Percentiles rank a stretch among this genome's conserved stretches.
Evolutionary conservation across 805 yeast species (phyloP).

Genomic region (Candida ponderosae): DNA sequence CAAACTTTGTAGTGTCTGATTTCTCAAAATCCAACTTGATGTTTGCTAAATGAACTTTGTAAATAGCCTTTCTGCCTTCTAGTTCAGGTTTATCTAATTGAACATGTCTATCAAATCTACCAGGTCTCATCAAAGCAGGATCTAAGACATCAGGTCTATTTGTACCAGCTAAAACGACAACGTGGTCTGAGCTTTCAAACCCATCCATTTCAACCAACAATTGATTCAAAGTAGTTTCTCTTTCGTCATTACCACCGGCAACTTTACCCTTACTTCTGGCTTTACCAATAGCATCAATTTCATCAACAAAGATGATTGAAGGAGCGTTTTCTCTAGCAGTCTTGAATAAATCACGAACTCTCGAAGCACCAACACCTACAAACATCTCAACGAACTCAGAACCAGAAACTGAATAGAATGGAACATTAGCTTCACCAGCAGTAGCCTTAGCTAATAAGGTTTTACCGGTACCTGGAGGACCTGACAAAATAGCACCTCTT

Average conservation of each 20-base stretch:
- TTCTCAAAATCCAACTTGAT: slow-evolving; percentile 39
- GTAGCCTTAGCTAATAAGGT: slow-evolving; percentile 90
- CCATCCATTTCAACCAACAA: slow-evolving; percentile 95
- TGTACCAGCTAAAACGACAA: slow-evolving; percentile 92
- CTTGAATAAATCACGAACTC: slow-evolving; percentile 88
- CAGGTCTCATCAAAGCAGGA: slow-evolving; percentile 86
- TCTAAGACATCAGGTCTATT: slow-evolving; percentile 89
- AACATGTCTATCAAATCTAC: slow-evolving; percentile 88
- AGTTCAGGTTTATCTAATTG: slow-evolving; percentile 82
- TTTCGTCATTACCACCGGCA: slow-evolving; percentile 84
- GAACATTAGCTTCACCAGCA: slow-evolving; percentile 95
- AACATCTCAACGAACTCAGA: slow-evolving; percentile 97
- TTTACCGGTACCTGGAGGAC: slow-evolving; percentile 98
- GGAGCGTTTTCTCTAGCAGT: slow-evolving; percentile 90
- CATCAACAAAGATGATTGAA: slow-evolving; percentile 85
- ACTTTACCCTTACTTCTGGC: slow-evolving; percentile 65
- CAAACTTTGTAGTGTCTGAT: slow-evolving; percentile 36
- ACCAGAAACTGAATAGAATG: slow-evolving; percentile 85
- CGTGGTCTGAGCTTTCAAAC: slow-evolving; percentile 78
- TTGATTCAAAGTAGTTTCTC: slow-evolving; percentile 90
- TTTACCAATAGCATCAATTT: slow-evolving; percentile 93
- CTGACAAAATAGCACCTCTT: slow-evolving; percentile 88
- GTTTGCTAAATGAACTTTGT: slow-evolving; percentile 67
- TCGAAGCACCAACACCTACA: slow-evolving; percentile 92
- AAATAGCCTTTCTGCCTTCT: slow-evolving; percentile 83